These are phyloP conservation scores for Kluyveromyces aestuarii DNA, from an alignment of 805 yeast genomes.

Conservation along the genomic window DNA sequence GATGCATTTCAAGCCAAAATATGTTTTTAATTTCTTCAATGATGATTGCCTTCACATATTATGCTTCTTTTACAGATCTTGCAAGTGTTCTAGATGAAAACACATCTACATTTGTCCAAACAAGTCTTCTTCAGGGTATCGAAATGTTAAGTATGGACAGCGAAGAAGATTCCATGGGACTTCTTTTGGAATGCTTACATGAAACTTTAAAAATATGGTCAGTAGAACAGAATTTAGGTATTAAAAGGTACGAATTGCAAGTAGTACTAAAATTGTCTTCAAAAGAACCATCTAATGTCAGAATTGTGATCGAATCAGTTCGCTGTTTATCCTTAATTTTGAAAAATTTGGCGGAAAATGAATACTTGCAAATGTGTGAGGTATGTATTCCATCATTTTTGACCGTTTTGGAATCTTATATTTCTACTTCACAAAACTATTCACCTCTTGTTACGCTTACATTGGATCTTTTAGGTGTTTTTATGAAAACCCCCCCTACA, in stretches of 20 bases:
- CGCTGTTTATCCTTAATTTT: constrained; percentile 61
- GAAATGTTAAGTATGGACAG: constrained; percentile 45
- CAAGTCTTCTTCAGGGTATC: constrained; percentile 30
- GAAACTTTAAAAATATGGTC: constrained; percentile 27
- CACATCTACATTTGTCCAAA: constrained; percentile 14
- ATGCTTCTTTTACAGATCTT: constrained; percentile 32
- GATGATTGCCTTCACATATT: constrained; percentile 47
- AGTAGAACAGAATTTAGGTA: constrained; percentile 34
- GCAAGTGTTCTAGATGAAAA: constrained; percentile 18
- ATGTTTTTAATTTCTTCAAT: constrained; percentile 25
- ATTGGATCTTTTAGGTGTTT: constrained; percentile 25
- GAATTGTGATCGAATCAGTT: constrained; percentile 53
- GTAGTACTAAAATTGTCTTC: constrained; percentile 57
- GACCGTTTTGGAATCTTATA: constrained; percentile 25
- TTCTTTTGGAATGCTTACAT: constrained; percentile 61
- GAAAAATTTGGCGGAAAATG: constrained; percentile 34
- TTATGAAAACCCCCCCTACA: constrained; percentile 23
- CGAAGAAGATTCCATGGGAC: constrained; percentile 72
- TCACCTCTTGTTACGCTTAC: constrained; percentile 40
- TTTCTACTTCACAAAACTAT: constrained; percentile 34
- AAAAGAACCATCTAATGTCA: constrained; percentile 68
- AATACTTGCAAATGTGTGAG: constrained; percentile 40
- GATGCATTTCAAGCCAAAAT: constrained; percentile 23
- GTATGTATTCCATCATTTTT: constrained; percentile 45
- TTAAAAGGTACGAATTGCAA: constrained; percentile 32